Evolutionary conservation across 2,329 filamentous ascomycete species (phyloP).

Genomic region (Claviceps spartinae): DNA sequence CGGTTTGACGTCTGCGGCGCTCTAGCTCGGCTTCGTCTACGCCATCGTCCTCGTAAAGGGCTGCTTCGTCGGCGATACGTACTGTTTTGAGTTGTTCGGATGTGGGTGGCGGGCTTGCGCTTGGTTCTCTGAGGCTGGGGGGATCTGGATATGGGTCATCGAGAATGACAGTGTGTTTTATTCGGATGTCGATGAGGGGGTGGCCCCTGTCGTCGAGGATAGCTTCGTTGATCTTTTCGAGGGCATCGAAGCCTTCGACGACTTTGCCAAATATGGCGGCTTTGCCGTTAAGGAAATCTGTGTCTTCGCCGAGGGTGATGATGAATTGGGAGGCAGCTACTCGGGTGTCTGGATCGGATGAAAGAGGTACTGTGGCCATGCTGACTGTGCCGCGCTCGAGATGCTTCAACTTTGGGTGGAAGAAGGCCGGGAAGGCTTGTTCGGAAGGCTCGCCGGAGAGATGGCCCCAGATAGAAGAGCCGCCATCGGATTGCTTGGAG

Average conservation of each 20-base stretch:
- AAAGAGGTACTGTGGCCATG: conserved; percentile 80
- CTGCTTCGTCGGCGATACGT: conserved; percentile 79
- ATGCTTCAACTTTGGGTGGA: conserved; percentile 81
- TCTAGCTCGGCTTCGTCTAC: conserved; percentile 69
- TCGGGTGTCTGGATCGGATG: conserved; percentile 65
- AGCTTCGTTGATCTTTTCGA: conserved; percentile 85
- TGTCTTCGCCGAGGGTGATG: conserved; percentile 76
- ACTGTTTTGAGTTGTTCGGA: conserved; percentile 82
- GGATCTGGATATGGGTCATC: conserved; percentile 90
- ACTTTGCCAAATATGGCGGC: conserved; percentile 93
- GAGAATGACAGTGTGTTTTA: conserved; percentile 81
- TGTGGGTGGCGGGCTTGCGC: conserved; percentile 65
- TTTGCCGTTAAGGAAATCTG: conserved; percentile 84
- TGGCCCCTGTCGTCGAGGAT: conserved; percentile 78
- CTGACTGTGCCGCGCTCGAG: conserved; percentile 82
- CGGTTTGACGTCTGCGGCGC: conserved; percentile 67
- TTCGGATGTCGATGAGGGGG: conserved; percentile 85
- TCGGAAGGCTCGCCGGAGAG: conserved; percentile 53
- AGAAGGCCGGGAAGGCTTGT: conserved; percentile 69
- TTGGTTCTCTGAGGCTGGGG: conserved; percentile 58
- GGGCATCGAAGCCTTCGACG: conserved; percentile 84
- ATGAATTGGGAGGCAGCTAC: conserved; percentile 88
- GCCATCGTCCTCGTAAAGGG: conserved; percentile 57
- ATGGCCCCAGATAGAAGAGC: conserved; percentile 83
- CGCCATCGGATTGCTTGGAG: conserved; percentile 76